phyloP scores from a whole-genome alignment of 148 eudicot species.

The Chenopodium berlandieri region DNA sequence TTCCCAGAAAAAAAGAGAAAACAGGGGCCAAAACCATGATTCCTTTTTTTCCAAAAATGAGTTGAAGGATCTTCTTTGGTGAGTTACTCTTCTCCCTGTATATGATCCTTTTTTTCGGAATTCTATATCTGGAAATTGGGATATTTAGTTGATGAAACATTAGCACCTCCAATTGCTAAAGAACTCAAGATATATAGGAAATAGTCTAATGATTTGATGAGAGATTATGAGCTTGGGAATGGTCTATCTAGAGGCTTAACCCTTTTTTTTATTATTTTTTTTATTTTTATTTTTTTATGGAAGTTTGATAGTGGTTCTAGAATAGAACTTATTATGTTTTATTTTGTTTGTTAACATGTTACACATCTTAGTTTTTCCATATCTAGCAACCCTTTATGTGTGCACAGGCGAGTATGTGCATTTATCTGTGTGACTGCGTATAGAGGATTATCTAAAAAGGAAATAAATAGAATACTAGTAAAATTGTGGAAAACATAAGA shows the following conservation, averaged over 20 bases:
- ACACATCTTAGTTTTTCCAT: neutral
- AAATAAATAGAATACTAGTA: neutral
- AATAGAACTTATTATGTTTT: neutral
- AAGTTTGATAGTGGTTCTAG: neutral
- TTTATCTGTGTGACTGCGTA: neutral
- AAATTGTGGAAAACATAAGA: too few relatives aligned
- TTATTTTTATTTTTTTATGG: too few relatives aligned
- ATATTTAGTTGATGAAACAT: neutral
- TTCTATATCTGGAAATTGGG: neutral
- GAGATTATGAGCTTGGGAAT: neutral
- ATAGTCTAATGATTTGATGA: neutral
- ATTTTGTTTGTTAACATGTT: neutral
- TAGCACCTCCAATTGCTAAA: neutral
- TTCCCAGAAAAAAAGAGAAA: neutral
- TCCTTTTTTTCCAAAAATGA: slow-evolving; percentile 1
- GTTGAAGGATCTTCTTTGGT: slow-evolving; percentile 2
- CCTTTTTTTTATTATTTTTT: too few relatives aligned
- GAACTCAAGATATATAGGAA: neutral
- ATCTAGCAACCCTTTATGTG: neutral
- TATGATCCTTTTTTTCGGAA: neutral
- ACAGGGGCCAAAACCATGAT: neutral
- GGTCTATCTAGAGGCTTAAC: too few relatives aligned
- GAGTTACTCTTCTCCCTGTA: slow-evolving; percentile 1
- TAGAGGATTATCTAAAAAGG: neutral
- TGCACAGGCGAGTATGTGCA: too few relatives aligned